These are phyloP conservation scores for Leccinum ochraceum DNA, from an alignment of 768 basidiomycete genomes.

Conservation along the genomic window DNA sequence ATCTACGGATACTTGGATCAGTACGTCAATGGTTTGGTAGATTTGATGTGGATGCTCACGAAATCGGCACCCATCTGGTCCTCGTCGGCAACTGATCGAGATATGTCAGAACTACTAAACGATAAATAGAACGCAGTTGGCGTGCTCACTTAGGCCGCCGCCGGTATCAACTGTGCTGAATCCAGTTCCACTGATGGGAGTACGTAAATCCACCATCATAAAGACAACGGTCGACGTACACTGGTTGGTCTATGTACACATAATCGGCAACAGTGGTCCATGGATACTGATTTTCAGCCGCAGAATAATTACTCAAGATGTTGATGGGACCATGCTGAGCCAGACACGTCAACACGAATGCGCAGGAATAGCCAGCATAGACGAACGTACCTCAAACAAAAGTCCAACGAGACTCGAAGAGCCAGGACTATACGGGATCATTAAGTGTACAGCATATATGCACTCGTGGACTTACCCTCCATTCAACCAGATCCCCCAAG, in stretches of 20 bases:
- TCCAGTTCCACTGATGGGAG: slow-evolving; percentile 51
- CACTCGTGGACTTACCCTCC: slow-evolving; percentile 50
- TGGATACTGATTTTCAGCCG: slow-evolving; percentile 50
- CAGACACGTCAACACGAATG: background rate
- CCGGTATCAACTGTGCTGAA: slow-evolving; percentile 59
- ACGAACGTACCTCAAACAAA: slow-evolving; percentile 53
- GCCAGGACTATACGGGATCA: slow-evolving; percentile 47
- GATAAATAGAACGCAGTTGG: background rate
- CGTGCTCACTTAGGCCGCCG: slow-evolving; percentile 49
- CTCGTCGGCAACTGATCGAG: slow-evolving; percentile 51
- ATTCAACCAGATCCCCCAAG: slow-evolving; percentile 75
- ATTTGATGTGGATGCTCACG: slow-evolving; percentile 29
- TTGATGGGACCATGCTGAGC: slow-evolving; percentile 66
- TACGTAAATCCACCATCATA: background rate
- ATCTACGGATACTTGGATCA: no score
- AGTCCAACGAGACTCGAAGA: slow-evolving; percentile 65
- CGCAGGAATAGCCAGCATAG: background rate
- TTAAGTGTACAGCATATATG: background rate
- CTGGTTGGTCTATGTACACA: slow-evolving; percentile 75
- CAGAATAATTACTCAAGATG: slow-evolving; percentile 49
- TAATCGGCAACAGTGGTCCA: slow-evolving; percentile 56
- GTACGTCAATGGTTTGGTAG: no score
- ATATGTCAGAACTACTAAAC: background rate
- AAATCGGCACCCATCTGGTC: slow-evolving; percentile 58
- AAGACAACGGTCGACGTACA: slow-evolving; percentile 29